A percentile compares a stretch with the other conserved stretches of the same genome.
Evolutionary conservation across 257 asterid species (phyloP).

Genomic region (Rubia yunnanensis): DNA sequence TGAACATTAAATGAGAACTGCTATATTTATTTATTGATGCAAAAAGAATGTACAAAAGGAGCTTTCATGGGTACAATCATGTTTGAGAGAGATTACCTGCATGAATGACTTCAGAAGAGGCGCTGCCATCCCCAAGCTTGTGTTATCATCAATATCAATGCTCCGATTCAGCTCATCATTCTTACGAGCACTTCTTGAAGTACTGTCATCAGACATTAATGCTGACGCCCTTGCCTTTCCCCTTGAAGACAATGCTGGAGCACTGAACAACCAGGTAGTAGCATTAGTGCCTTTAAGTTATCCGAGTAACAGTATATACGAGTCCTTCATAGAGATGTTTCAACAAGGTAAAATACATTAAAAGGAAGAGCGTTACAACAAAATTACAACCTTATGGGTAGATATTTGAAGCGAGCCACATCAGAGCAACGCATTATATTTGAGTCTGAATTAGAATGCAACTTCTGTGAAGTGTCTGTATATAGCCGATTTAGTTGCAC

Average conservation of each 20-base stretch:
- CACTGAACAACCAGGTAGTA: constrained; percentile 39
- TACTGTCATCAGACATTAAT: constrained; percentile 68
- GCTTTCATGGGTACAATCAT: background rate
- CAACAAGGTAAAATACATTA: background rate
- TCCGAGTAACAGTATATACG: background rate
- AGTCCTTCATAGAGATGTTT: background rate
- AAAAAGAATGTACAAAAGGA: background rate
- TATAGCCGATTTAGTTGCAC: constrained; percentile 88
- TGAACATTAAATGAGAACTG: background rate
- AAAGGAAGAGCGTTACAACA: constrained; percentile 2
- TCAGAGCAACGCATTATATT: constrained; percentile 90
- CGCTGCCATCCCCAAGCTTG: constrained; percentile 82
- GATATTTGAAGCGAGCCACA: constrained; percentile 96
- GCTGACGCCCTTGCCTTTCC: constrained; percentile 46
- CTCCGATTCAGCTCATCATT: constrained; percentile 58
- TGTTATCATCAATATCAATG: constrained; percentile 58
- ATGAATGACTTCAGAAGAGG: constrained; percentile 93
- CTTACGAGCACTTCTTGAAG: constrained; percentile 75
- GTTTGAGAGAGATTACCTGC: constrained; percentile 49
- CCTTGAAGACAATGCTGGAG: constrained; percentile 86
- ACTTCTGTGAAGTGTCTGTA: constrained; percentile 63
- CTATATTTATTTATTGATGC: background rate
- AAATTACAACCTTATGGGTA: constrained; percentile 80
- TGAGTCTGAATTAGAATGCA: constrained; percentile 82
- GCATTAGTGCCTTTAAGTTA: constrained; percentile 7